Percentiles rank a stretch among this genome's conserved stretches.
These are phyloP conservation scores for Calonectria pseudoturangicola DNA, from an alignment of 2,329 filamentous ascomycete species.

Conservation along the genomic window DNA sequence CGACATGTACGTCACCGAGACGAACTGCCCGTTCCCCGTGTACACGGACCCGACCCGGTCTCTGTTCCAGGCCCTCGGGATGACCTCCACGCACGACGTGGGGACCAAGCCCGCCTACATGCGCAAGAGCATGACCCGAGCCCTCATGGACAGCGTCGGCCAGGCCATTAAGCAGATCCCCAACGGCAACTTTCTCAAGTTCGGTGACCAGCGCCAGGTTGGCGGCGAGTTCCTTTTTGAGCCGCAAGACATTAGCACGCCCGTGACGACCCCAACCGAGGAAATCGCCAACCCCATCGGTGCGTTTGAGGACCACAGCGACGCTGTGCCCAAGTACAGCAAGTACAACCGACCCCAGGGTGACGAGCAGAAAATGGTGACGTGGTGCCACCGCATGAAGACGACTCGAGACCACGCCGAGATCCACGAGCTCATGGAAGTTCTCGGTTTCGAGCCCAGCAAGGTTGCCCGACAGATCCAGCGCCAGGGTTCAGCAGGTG, in stretches of 20 bases:
- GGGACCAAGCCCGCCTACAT: conserved; percentile 80
- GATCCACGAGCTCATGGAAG: conserved; percentile 77
- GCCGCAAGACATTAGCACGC: conserved; percentile 66
- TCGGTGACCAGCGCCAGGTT: conserved; percentile 80
- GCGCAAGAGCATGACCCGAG: conserved; percentile 71
- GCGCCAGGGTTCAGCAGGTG: conserved; percentile 51
- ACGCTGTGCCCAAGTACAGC: not conserved
- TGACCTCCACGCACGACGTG: conserved; percentile 78
- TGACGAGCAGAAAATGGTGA: conserved; percentile 75
- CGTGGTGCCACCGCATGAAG: conserved; percentile 89
- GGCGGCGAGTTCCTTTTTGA: conserved; percentile 89
- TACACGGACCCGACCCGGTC: conserved; percentile 83
- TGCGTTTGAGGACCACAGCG: conserved; percentile 46
- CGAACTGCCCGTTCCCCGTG: conserved; percentile 81
- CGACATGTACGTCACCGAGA: conserved; percentile 77
- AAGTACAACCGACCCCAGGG: conserved; percentile 52
- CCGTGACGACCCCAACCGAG: conserved; percentile 65
- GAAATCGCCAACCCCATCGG: conserved; percentile 54
- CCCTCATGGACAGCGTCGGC: conserved; percentile 70
- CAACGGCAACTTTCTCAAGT: conserved; percentile 75
- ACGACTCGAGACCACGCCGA: conserved; percentile 87
- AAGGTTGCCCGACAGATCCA: conserved; percentile 42
- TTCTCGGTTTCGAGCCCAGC: conserved; percentile 73
- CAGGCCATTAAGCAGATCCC: conserved; percentile 77
- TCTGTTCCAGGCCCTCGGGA: conserved; percentile 80